Base-by-base conservation (phyloP, 2,329 filamentous ascomycete genomes). In the Parafenestella ontariensis region DNA sequence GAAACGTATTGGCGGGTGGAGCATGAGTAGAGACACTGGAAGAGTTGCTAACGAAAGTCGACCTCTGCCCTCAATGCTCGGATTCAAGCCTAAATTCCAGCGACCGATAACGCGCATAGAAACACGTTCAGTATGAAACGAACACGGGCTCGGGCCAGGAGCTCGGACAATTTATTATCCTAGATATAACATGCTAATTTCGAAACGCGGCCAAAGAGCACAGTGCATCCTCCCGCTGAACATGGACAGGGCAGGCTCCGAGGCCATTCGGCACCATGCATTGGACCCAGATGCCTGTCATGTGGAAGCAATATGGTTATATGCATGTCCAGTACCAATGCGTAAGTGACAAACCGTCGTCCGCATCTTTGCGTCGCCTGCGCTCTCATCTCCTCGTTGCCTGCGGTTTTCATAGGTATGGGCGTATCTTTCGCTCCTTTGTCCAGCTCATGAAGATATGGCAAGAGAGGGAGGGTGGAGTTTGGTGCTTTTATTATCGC, bases 391-490 rank as follows among this genome's bases (percentile, higher is more conserved):
- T 24, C 20, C n/a, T 34, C 18, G 18, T 7, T 18, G 2, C 21
- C n/a, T 15, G 23, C 11, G 21, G 7, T 29, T 7, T 17, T n/a
- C 13, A 10, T 20, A 17, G 21, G 23, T 23, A 48, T 40, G 34
- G 34, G 11, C 31, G 36, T 29, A 9, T 31, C 13, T 41, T 24
- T 33, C 9, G n/a, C 21, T 36, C 40, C 15, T 23, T 26, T 5
- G 23, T 37, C 40, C 20, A 17, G 15, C 17, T n/a, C 7, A 36
- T 37, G 21, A 50, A 23, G 18, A n/a, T n/a, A 50, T 50, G 47
- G 29, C 29, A 11, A 44, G 43, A 18, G 46, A 20, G 33, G 13
- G 20, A 54, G 52, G 55, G 52, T 49, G 37, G 33, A 28, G 18
- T 37, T 23, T 48, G 29, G 33, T 11, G 17, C 15, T 54, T 34